Evolutionary conservation across 2,329 filamentous ascomycete genomes (phyloP), one percentile per base, ranked within the genome.

Genomic region (Furcasterigmium sp.): DNA sequence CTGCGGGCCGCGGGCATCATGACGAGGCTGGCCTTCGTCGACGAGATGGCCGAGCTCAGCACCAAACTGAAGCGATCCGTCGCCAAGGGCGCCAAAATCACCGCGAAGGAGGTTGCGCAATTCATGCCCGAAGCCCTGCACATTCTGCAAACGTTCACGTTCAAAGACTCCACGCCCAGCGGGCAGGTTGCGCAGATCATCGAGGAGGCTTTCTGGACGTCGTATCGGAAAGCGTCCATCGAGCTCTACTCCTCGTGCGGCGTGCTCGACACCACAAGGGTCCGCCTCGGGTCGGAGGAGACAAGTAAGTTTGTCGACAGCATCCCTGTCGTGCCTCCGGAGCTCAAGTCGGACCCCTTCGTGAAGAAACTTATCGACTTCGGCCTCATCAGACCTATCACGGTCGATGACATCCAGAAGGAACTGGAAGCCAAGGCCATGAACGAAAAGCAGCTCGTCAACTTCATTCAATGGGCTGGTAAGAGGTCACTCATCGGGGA

Each of bases 161-260:
- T 93, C 53, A 77, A 76, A 29, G 88, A 95, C 56, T 96, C 93
- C 2, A 97, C 94, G 0, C 93, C 93, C 2, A 94, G 87, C 48
- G 77, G 78, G 1, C 77, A 87, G 47, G 86, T 97, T 17, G 88
- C 90, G 0, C 82, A 89, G 56, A 85, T 88, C 48, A 88, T 98
- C 42, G 91, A 96, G 57, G 88, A 96, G 63, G 87, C 90, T 0
- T 98, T 98, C 60, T 98, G 93, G 93, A 94, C 82, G 28, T 91
- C 88, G 49, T 93, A 87, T 56, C 84, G 81, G 58, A 85, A 84
- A 50, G 82, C 88, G 3, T 84, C 80, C 0, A 89, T 97, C 45
- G 91, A 96, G 56, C 78, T 96, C 7, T 82, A 94, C 51, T 96
- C 91, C 2, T 95, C 85, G 17, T 81, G 84, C 46, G 94, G 94